Conservation (phyloP, 768 basidiomycete genomes). For the Hortiboletus flavorubellus region DNA sequence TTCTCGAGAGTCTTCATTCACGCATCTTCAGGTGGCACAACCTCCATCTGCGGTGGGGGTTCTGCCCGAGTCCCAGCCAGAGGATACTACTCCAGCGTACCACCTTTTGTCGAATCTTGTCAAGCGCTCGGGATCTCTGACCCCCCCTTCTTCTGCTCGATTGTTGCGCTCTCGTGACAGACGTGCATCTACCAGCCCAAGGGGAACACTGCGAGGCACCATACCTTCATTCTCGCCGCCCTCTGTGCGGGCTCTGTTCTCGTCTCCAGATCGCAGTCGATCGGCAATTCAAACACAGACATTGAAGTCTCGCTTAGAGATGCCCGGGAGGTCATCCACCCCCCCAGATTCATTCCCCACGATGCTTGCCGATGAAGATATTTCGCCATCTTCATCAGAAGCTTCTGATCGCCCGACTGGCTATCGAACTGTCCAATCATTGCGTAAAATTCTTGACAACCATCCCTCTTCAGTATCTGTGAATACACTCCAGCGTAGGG, state of each 20-base stretch:
- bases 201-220: constrained; percentile 24
- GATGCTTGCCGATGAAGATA: constrained; percentile 59
- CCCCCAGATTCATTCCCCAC: constrained; percentile 35
- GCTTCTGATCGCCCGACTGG: constrained; percentile 51
- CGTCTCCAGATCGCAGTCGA: constrained; percentile 16
- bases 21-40: background rate
- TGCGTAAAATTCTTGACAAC: constrained; percentile 68
- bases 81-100: constrained; percentile 54
- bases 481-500: constrained; percentile 13
- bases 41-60: background rate
- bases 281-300: constrained; percentile 6
- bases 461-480: constrained; percentile 35
- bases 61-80: constrained; percentile 36
- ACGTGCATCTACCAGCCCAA: constrained; percentile 33
- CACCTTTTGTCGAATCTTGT: constrained; percentile 61
- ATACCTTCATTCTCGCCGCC: constrained; percentile 14
- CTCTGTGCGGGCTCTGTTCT: constrained; percentile 7
- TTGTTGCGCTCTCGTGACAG: constrained; percentile 34
- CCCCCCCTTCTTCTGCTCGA: constrained; percentile 22
- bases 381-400: constrained; percentile 47
- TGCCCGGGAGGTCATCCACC: constrained; percentile 24
- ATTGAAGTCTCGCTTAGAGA: constrained; percentile 29
- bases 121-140: constrained; percentile 30
- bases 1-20: constrained; percentile 2
- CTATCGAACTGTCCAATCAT: constrained; percentile 59